Conservation (phyloP, 352 stramenopile genomes). For the Pythium volutum region DNA sequence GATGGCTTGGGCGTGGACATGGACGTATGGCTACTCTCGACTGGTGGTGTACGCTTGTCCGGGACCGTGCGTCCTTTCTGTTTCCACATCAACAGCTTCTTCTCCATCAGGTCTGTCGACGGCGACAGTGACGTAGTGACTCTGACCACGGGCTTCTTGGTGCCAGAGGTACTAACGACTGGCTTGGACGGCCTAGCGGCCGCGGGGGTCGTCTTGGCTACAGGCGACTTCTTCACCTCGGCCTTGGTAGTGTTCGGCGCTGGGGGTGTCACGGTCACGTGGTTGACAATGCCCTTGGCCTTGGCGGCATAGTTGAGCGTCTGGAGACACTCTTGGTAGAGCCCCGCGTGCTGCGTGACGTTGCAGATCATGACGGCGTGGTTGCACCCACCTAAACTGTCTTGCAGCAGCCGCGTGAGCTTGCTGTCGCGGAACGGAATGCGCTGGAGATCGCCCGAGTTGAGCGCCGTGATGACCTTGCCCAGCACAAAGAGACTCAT, state of each 20-base stretch:
- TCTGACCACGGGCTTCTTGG: slow-evolving; percentile 2
- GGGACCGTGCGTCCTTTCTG: background rate
- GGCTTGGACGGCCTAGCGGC: background rate
- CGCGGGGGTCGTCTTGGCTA: background rate
- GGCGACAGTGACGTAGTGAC: background rate
- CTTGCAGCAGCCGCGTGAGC: slow-evolving; percentile 69
- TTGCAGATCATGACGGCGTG: slow-evolving; percentile 47
- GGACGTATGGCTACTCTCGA: background rate
- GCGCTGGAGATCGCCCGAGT: slow-evolving; percentile 47
- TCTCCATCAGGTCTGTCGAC: slow-evolving; percentile 15
- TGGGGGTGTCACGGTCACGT: slow-evolving; percentile 18
- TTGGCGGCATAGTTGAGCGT: slow-evolving; percentile 44
- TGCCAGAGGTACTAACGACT: background rate
- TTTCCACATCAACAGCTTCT: slow-evolving; percentile 17
- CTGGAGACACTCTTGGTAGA: slow-evolving; percentile 38
- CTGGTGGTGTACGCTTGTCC: slow-evolving; percentile 6
- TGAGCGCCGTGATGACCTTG: slow-evolving; percentile 75
- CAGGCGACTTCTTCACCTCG: slow-evolving; percentile 1
- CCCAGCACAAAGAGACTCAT: slow-evolving; percentile 72
- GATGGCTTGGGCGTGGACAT: background rate
- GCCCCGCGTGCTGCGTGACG: slow-evolving; percentile 20
- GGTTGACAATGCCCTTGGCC: slow-evolving; percentile 31
- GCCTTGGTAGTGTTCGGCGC: slow-evolving; percentile 1
- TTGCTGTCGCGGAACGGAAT: slow-evolving; percentile 78
- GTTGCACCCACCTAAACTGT: slow-evolving; percentile 38